These are phyloP conservation scores for Diplodia seriata DNA, from an alignment of 2,329 filamentous ascomycete genomes.

Conservation along the genomic window DNA sequence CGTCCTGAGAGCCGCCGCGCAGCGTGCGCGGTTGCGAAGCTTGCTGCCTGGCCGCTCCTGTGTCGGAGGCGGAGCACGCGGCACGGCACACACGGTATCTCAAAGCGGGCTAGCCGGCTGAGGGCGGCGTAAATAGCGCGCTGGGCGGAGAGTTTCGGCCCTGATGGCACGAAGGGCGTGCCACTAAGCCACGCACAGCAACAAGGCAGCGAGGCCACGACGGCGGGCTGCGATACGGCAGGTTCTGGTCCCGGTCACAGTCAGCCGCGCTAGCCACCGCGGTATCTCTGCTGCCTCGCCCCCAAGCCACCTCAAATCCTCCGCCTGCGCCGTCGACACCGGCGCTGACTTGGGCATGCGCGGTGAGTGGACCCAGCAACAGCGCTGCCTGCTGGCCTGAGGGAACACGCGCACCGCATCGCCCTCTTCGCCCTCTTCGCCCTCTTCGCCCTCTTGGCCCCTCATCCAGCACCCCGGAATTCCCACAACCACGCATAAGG, in stretches of 20 bases:
- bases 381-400: conserved; percentile 1
- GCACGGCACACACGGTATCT: conserved; percentile 27
- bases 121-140: neutral
- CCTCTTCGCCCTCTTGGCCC: neutral
- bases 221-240: conserved; percentile 1
- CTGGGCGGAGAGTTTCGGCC: conserved; percentile 6
- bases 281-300: conserved; percentile 10
- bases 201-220: conserved; percentile 12
- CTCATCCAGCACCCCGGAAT: neutral
- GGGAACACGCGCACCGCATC: conserved; percentile 22
- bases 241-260: neutral
- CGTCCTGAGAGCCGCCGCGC: neutral
- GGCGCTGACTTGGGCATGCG: conserved; percentile 3
- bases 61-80: conserved; percentile 29
- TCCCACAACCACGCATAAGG: conserved; percentile 1
- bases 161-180: conserved; percentile 15
- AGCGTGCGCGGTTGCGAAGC: neutral
- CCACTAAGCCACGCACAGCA: neutral
- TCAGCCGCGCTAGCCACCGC: conserved; percentile 7
- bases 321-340: conserved; percentile 16
- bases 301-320: neutral
- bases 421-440: neutral
- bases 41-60: neutral
- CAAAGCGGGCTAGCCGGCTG: neutral
- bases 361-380: neutral